These are phyloP conservation scores for Nephelium lappaceum DNA, from an alignment of 345 rosid genomes.

Conservation along the genomic window DNA sequence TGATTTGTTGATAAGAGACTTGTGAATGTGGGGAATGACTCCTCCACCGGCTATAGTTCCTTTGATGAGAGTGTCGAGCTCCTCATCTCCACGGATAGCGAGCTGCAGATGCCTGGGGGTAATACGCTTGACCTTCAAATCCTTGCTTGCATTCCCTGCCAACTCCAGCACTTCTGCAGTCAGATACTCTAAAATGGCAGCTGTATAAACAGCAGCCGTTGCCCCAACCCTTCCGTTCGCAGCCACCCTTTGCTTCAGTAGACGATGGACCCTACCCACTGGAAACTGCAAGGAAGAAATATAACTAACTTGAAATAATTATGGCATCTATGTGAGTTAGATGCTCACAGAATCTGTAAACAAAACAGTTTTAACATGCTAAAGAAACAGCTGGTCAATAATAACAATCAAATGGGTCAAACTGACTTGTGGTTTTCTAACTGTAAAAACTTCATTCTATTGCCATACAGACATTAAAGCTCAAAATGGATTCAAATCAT, in stretches of 20 bases:
- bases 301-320: not conserved
- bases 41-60: slow-evolving; percentile 81
- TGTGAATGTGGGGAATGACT: slow-evolving; percentile 79
- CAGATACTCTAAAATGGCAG: slow-evolving; percentile 67
- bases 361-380: not conserved
- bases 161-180: slow-evolving; percentile 72
- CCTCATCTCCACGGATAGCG: slow-evolving; percentile 72
- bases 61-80: slow-evolving; percentile 71
- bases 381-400: not conserved
- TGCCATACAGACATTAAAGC: not conserved
- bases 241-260: slow-evolving; percentile 57
- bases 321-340: not conserved
- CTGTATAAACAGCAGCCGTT: slow-evolving; percentile 75
- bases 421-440: not conserved
- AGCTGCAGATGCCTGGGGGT: slow-evolving; percentile 75
- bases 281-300: slow-evolving; percentile 49
- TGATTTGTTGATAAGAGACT: slow-evolving; percentile 74
- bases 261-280: slow-evolving; percentile 69
- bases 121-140: slow-evolving; percentile 73
- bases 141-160: slow-evolving; percentile 78
- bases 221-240: slow-evolving; percentile 81
- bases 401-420: not conserved
- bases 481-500: not conserved
- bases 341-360: not conserved
- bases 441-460: not conserved